Evolutionary conservation across 2,329 filamentous ascomycete genomes (phyloP).

Genomic region (Colletotrichum sp.): DNA sequence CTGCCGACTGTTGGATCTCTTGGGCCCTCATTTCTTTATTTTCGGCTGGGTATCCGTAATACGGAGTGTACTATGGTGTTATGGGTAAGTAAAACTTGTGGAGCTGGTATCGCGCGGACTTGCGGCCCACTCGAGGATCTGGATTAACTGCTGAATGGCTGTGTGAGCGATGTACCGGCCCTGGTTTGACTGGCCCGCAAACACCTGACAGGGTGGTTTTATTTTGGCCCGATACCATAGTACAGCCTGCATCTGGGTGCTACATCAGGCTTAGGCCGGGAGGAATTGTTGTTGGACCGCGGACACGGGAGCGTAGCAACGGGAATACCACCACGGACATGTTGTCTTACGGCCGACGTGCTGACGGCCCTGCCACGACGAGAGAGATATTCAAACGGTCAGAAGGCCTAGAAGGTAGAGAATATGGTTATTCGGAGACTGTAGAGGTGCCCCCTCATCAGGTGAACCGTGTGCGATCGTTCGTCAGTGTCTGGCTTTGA

Average conservation of each 20-base stretch:
- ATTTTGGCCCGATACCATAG: too few species aligned
- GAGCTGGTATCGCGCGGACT: too few species aligned
- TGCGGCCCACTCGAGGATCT: too few species aligned
- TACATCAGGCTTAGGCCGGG: background rate
- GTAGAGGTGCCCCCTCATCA: background rate
- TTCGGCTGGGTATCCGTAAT: background rate
- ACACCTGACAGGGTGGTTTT: too few species aligned
- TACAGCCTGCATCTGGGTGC: background rate
- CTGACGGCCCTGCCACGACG: background rate
- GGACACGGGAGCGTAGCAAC: background rate
- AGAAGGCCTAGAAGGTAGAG: background rate
- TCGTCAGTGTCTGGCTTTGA: background rate
- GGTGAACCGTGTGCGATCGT: slow-evolving; percentile 7
- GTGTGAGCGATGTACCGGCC: too few species aligned
- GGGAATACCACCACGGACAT: background rate
- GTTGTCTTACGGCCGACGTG: background rate
- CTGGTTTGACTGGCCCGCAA: too few species aligned
- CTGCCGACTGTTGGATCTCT: background rate
- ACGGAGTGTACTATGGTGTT: background rate
- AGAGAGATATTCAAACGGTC: background rate
- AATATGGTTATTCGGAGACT: background rate
- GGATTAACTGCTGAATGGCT: too few species aligned
- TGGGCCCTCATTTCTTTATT: background rate
- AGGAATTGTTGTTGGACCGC: background rate
- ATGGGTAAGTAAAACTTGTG: too few species aligned